A percentile compares a stretch with the other conserved stretches of the same genome.
Evolutionary conservation across 139 green algal species (phyloP).

Genomic region (Picochlorum costavermella): DNA sequence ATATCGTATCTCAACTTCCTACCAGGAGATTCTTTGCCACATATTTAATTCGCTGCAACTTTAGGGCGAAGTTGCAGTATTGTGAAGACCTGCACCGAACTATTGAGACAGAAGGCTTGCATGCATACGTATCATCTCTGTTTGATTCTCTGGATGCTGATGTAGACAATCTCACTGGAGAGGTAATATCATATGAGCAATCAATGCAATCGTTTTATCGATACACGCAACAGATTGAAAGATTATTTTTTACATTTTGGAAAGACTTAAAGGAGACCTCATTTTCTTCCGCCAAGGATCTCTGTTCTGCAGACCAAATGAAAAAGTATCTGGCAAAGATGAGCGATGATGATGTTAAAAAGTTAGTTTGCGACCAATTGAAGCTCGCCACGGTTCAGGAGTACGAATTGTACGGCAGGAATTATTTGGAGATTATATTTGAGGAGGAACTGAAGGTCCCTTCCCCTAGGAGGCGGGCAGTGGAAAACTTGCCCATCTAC

Average conservation of each 20-base stretch:
- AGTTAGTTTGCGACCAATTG: conserved; percentile 68
- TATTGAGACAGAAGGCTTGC: neutral
- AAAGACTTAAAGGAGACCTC: conserved; percentile 65
- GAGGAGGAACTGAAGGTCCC: conserved; percentile 64
- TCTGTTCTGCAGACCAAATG: conserved; percentile 62
- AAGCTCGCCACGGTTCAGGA: conserved; percentile 68
- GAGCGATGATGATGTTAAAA: conserved; percentile 50
- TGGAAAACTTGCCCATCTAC: conserved; percentile 94
- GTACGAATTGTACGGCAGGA: conserved; percentile 42
- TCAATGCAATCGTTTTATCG: conserved; percentile 63
- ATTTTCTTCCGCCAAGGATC: conserved; percentile 62
- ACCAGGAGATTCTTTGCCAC: conserved; percentile 76
- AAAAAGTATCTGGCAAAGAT: conserved; percentile 50
- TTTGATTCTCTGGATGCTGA: conserved; percentile 59
- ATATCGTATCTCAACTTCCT: conserved; percentile 83
- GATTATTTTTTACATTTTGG: conserved; percentile 79
- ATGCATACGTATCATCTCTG: neutral
- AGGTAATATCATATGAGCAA: conserved; percentile 77
- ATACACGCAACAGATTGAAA: conserved; percentile 74
- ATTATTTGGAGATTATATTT: conserved; percentile 77
- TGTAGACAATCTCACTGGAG: conserved; percentile 89
- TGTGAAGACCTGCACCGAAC: neutral
- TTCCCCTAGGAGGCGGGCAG: conserved; percentile 48
- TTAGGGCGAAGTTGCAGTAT: conserved; percentile 63
- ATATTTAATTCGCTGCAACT: conserved; percentile 67